Percentiles rank a stretch among this genome's conserved stretches.
phyloP scores from a whole-genome alignment of 2,329 filamentous ascomycete species.

The Alternaria sp. region DNA sequence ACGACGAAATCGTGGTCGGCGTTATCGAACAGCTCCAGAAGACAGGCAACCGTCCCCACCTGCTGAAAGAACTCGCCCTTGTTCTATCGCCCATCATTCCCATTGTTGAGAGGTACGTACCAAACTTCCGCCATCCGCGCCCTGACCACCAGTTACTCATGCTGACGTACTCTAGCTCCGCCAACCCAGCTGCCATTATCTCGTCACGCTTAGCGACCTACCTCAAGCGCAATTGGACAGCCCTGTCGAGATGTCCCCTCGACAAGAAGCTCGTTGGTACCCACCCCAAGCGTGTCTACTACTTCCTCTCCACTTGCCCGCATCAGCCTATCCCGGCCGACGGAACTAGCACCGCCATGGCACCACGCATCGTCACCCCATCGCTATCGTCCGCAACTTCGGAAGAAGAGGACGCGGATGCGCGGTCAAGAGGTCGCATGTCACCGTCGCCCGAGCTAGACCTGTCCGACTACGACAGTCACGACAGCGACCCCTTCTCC shows the following conservation, averaged over 20 bases:
- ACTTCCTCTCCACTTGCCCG: constrained; percentile 88
- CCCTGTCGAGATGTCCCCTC: constrained; percentile 80
- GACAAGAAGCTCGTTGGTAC: constrained; percentile 92
- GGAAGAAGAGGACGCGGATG: constrained; percentile 69
- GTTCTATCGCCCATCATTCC: constrained; percentile 77
- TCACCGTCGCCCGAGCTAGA: constrained; percentile 95
- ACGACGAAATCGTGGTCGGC: constrained; percentile 93
- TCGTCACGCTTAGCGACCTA: constrained; percentile 90
- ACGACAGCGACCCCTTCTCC: constrained; percentile 66
- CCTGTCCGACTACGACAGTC: constrained; percentile 84
- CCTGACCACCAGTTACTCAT: constrained; percentile 38
- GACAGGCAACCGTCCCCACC: constrained; percentile 88
- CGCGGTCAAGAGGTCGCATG: constrained; percentile 67
- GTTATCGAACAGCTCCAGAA: constrained; percentile 88
- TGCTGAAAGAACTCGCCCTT: constrained; percentile 90
- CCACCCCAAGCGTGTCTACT: constrained; percentile 94
- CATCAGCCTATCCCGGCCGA: constrained; percentile 81
- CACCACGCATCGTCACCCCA: constrained; percentile 75
- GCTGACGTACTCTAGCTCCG: constrained; percentile 69
- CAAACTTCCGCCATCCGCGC: constrained; percentile 16
- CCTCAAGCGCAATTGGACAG: constrained; percentile 83
- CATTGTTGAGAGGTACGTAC: constrained; percentile 87
- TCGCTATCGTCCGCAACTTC: constrained; percentile 82
- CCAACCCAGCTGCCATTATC: constrained; percentile 93
- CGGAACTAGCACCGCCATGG: constrained; percentile 57